Conservation (phyloP, 1,284 basidiomycete genomes). For the Tetrapyrgos nigripes region DNA sequence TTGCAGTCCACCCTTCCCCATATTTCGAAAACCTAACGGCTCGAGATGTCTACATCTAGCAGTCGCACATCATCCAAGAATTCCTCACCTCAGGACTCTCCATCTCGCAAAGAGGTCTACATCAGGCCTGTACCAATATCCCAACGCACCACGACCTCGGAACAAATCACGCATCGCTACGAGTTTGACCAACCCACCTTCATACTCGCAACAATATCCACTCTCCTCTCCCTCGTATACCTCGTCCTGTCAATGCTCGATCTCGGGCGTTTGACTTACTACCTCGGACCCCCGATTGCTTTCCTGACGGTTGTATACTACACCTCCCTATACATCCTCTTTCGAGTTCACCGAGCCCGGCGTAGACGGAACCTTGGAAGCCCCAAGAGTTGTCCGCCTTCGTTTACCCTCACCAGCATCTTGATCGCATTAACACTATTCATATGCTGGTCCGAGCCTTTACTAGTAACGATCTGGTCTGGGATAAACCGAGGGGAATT, state of each 20-base stretch:
- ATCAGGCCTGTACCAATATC: too few relatives aligned
- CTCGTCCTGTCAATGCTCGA: conserved; percentile 8
- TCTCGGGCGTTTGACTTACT: background rate
- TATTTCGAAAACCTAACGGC: too few relatives aligned
- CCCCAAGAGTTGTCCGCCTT: background rate
- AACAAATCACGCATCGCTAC: background rate
- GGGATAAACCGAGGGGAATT: background rate
- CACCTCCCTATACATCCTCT: background rate
- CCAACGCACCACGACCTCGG: background rate
- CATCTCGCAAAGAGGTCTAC: too few relatives aligned
- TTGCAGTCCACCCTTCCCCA: too few relatives aligned
- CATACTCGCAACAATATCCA: background rate
- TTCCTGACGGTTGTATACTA: background rate
- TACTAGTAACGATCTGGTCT: background rate
- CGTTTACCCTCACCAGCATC: background rate
- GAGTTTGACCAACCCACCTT: background rate
- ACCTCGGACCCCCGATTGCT: background rate
- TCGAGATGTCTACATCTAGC: too few relatives aligned
- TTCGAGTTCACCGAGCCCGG: background rate
- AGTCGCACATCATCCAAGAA: too few relatives aligned
- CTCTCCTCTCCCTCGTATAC: background rate
- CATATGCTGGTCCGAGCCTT: background rate
- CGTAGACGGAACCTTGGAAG: background rate
- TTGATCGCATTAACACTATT: background rate
- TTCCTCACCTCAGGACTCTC: too few relatives aligned